Percentiles rank a stretch among this genome's conserved stretches.
Conservation (phyloP, 2,329 filamentous ascomycete genomes). For the Tolypocladium ovalisporum region DNA sequence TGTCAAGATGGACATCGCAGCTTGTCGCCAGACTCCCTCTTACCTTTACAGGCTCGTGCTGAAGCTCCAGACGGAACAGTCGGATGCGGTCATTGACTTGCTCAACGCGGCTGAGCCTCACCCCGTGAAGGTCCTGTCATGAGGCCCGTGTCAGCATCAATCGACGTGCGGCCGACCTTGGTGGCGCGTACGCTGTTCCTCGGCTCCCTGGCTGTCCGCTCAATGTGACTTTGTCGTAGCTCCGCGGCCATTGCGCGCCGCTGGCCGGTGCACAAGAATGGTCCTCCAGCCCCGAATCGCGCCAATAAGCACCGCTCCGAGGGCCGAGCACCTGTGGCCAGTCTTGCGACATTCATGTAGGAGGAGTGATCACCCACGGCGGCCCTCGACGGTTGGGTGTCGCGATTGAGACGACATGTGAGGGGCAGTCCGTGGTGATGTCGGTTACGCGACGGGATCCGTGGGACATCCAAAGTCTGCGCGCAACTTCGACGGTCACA, state of each 20-base stretch:
- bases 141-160: not conserved
- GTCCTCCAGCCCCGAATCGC: not conserved
- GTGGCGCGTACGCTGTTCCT: slow-evolving; percentile 39
- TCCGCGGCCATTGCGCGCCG: not conserved
- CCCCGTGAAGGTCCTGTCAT: slow-evolving; percentile 42
- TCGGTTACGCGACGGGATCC: not conserved
- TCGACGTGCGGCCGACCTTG: not conserved
- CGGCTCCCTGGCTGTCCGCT: slow-evolving; percentile 65
- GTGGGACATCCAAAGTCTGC: not conserved
- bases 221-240: slow-evolving; percentile 37
- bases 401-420: not conserved
- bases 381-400: not conserved
- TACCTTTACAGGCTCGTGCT: slow-evolving; percentile 36
- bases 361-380: not conserved
- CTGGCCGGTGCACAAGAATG: not conserved
- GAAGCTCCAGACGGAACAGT: slow-evolving; percentile 54
- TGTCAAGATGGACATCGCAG: too few relatives aligned
- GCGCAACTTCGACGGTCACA: not conserved
- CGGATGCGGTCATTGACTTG: slow-evolving; percentile 57
- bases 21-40: not conserved
- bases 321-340: not conserved
- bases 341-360: not conserved
- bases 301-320: too few relatives aligned
- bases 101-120: slow-evolving; percentile 49
- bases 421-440: not conserved